Base-by-base conservation (phyloP, 139 green algal species). In the Tetratostichococcus sp. region DNA sequence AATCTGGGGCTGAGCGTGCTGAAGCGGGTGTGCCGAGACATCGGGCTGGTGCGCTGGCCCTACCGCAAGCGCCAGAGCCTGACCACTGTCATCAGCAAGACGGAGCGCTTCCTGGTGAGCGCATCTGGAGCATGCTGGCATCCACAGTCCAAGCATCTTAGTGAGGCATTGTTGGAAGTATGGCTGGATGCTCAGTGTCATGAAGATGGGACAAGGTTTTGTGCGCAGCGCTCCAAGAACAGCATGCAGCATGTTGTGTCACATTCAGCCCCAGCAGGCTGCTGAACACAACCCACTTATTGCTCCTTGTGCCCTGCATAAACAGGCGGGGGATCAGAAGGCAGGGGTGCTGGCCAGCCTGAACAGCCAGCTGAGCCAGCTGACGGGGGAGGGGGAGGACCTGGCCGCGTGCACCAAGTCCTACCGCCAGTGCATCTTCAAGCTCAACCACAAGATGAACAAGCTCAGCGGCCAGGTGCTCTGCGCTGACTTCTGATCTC, bases 1-100 rank as follows among this genome's bases (percentile, higher is more conserved):
- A 35, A 69, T 25, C 39, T 85, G 3, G 80, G 80, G 30, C 31
- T 75, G 42, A 80, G 69, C 33, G 71, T 74, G 32, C 75, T 85
- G 65, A 85, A 85, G 76, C 72, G 72, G 34, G 43, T 80, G 1
- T 85, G 80, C 62, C 69, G 80, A 25, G 33, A 57, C 25, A 32
- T 77, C 32, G 80, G 80, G 39, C 31, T 82, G 35, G 69, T 70
- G 2, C 67, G 76, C 30, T 85, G 80, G 80, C 80, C 80, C 19
- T 85, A 76, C 35, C 57, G 80, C 25, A 80, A 72, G n/a, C 80
- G 79, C 4, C 39, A 72, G 6, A 75, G 65, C 25, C 50, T 80
- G 16, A 4, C 68, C 35, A 67, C 59, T 17, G 50, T 80, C 26
- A 80, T 84, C n/a, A 43, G 75, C 32, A 76, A 76, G 30, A 77